Base-by-base conservation (phyloP, 2,329 filamentous ascomycete species). In the Fusarium sororula region DNA sequence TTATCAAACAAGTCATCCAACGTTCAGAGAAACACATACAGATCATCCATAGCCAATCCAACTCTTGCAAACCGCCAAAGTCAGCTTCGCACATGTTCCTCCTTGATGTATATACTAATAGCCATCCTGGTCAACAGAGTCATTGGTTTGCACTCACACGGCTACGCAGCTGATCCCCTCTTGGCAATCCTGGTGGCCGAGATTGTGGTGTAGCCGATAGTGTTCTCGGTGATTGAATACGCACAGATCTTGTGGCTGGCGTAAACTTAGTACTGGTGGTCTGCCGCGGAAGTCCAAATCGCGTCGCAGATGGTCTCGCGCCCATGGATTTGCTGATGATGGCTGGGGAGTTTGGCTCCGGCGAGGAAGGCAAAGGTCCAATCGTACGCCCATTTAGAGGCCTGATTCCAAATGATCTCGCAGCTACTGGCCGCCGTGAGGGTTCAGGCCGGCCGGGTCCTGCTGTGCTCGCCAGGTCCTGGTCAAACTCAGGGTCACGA, bases 141-240 rank as follows among this genome's bases (percentile, higher is more conserved):
- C 67, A 74, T 66, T 61, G 62, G 41, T 61, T 70, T 38, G 55
- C 41, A 41, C 50, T 63, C 45, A 58, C 50, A 59, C 57, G 54
- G 44, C 70, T 63, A 44, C 47, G 63, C 35, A 68, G 62, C 44
- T 48, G 68, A 18, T 28, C 38, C 30, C 39, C 64, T 53, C 60
- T 70, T 45, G 63, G 15, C 28, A 59, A 63, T 38, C 62, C 60
- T n/a, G 48, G 24, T 30, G 65, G 45, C 11, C 39, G 58, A 50
- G 63, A 63, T 45, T 63, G 66, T 42, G 68, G 70, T 35, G 70
- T 67, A 50, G 59, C 50, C 15, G 68, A 72, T 35, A 75, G 71
- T 38, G 62, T 58, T 48, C 65, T 73, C 7, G 77, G 77, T n/a
- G 77, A 78, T 35, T 74, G 74, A 28, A 78, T 72, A 48, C 74